Evolutionary conservation across 1,284 basidiomycete genomes (phyloP).

Genomic region (Cryptococcus neoformans): DNA sequence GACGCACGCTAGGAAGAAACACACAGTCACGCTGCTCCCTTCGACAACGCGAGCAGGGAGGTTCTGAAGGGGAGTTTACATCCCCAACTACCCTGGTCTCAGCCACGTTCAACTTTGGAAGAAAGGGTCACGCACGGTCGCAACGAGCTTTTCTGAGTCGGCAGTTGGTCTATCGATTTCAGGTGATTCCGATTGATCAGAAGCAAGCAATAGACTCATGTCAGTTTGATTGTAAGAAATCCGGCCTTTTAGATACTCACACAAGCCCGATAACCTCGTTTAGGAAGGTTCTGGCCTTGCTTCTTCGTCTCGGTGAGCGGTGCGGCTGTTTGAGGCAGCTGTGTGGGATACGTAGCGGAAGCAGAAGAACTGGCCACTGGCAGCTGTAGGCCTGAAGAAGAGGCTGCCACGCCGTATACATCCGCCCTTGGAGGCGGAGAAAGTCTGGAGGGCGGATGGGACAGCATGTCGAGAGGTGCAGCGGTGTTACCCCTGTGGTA

Average conservation of each 20-base stretch:
- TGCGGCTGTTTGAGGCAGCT: neutral
- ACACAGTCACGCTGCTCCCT: conserved; percentile 51
- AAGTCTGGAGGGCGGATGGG: conserved; percentile 30
- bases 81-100: conserved; percentile 38
- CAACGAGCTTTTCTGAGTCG: conserved; percentile 51
- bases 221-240: neutral
- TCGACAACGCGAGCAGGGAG: conserved; percentile 51
- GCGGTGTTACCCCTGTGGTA: too few relatives aligned
- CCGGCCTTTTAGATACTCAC: conserved; percentile 17
- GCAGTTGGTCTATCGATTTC: conserved; percentile 38
- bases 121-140: conserved; percentile 25
- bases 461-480: neutral
- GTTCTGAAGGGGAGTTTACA: conserved; percentile 49
- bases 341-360: neutral
- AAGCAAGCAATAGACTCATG: neutral
- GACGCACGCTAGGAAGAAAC: conserved; percentile 46
- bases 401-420: neutral
- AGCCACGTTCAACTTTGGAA: neutral
- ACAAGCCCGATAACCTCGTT: conserved; percentile 44
- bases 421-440: conserved; percentile 29
- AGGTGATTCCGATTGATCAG: neutral
- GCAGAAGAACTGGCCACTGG: neutral
- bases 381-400: neutral
- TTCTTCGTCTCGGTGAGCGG: conserved; percentile 10
- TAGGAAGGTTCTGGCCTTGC: conserved; percentile 28